Evolutionary conservation across 2,329 filamentous ascomycete species (phyloP).

Genomic region (Pseudogymnoascus sp.): DNA sequence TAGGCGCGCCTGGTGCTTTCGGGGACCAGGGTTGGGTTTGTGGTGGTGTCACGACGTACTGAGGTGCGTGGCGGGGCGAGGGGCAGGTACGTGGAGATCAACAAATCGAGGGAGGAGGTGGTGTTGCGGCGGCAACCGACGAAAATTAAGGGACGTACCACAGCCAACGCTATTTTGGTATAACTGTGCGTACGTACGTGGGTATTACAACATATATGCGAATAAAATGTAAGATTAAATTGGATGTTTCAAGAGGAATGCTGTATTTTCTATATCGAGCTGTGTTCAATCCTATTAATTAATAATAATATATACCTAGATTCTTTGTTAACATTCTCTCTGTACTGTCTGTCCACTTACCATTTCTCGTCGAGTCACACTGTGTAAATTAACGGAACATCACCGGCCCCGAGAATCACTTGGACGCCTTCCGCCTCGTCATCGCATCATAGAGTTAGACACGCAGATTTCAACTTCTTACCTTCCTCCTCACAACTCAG

Average conservation of each 20-base stretch:
- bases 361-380: not conserved
- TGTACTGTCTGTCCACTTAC: not conserved
- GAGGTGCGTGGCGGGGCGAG: not conserved
- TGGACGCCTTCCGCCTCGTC: not conserved
- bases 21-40: not conserved
- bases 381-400: not conserved
- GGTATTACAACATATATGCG: not conserved
- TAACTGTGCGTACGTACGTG: not conserved
- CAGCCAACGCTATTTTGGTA: not conserved
- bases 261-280: not conserved
- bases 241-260: not conserved
- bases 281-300: not conserved
- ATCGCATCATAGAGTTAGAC: not conserved
- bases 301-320: not conserved
- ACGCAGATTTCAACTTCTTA: not conserved
- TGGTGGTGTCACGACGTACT: not conserved
- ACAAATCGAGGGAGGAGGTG: not conserved
- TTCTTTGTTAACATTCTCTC: not conserved
- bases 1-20: not conserved
- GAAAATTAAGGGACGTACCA: not conserved
- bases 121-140: not conserved
- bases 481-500: not conserved
- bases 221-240: not conserved
- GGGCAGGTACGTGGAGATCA: not conserved
- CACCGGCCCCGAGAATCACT: not conserved